Evolutionary conservation across 371 early-diverging fungal genomes (phyloP), one percentile per base, ranked within the genome.

Genomic region (Mortierella sp.): DNA sequence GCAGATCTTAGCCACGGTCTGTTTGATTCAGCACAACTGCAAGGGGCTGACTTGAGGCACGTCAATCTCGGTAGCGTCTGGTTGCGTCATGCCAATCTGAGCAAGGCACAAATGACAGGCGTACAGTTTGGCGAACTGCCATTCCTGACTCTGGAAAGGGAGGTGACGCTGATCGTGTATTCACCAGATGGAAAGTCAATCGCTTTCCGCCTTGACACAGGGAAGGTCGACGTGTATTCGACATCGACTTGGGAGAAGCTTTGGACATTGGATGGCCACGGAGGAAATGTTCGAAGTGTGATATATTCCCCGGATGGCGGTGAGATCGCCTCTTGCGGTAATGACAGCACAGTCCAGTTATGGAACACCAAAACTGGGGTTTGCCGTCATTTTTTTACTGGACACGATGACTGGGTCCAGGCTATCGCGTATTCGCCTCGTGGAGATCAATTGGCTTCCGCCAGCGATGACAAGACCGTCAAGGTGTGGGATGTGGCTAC

Each of bases 381-480:
- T 68, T 79, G 86, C 52, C 80, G 93, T 26, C 87, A 86, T 7
- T 82, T 85, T 5, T 80, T 96, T 10, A 83, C 71, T 10, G 99
- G 98, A 1, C 99, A 99, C 82, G 89, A 90, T 95, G n/a, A 90
- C 94, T 2, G 95, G 93, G 8, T 92, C 95, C 10, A 90, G 89
- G 91, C 62, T 87, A 89, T 23, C 87, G 91, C 45, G 63, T 91
- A 7, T 78, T 96, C 54, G 96, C 91, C 2, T 90, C 90, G 49
- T 39, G 39, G 39, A 96, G 95, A 48, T 90, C 94, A 2, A 93
- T 88, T 7, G 4, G 49, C 26, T 8, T 48, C 49, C 2, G 49
- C 49, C 8, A 48, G 49, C 26, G 49, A 48, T 16, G 97, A 96
- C 72, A 89, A 90, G 45, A 89, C 89, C 1, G 92, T 99, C 57